Percentiles rank a stretch among this genome's conserved stretches.
These are phyloP conservation scores for Candolleomyces eurysporus DNA, from an alignment of 768 basidiomycete genomes.

Conservation along the genomic window DNA sequence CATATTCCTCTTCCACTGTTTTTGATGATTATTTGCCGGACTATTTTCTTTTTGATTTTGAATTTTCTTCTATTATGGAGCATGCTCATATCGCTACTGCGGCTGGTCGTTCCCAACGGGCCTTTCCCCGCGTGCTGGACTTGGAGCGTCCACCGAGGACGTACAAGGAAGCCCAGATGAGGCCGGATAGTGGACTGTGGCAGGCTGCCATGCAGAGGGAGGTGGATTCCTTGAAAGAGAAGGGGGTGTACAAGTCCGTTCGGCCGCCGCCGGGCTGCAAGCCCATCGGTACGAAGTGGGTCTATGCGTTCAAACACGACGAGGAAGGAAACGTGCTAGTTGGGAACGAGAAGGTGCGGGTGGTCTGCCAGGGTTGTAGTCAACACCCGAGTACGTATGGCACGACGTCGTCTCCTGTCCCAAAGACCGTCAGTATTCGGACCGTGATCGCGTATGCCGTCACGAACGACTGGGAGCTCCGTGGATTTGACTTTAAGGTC, in stretches of 20 bases:
- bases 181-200: conserved; percentile 20
- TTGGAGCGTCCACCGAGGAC: conserved; percentile 16
- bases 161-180: conserved; percentile 15
- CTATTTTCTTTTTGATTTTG: too few relatives aligned
- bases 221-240: conserved; percentile 11
- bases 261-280: conserved; percentile 23
- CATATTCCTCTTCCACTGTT: too few relatives aligned
- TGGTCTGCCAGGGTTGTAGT: too few relatives aligned
- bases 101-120: background rate
- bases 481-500: conserved; percentile 15
- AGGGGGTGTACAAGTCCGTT: conserved; percentile 25
- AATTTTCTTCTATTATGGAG: background rate
- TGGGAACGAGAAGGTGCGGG: conserved; percentile 27
- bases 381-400: conserved; percentile 37
- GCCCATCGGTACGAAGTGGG: conserved; percentile 31
- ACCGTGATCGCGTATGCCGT: conserved; percentile 11
- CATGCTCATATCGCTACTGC: background rate
- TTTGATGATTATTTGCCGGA: too few relatives aligned
- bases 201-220: conserved; percentile 20
- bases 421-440: conserved; percentile 19
- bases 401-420: conserved; percentile 32
- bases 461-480: too few relatives aligned
- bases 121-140: conserved; percentile 5
- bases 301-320: conserved; percentile 36
- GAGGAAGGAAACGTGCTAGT: conserved; percentile 27